A percentile compares a stretch with the other conserved stretches of the same genome.
These are phyloP conservation scores for Coemansia sp. DNA, from an alignment of 192 early-diverging fungal species.

Conservation along the genomic window DNA sequence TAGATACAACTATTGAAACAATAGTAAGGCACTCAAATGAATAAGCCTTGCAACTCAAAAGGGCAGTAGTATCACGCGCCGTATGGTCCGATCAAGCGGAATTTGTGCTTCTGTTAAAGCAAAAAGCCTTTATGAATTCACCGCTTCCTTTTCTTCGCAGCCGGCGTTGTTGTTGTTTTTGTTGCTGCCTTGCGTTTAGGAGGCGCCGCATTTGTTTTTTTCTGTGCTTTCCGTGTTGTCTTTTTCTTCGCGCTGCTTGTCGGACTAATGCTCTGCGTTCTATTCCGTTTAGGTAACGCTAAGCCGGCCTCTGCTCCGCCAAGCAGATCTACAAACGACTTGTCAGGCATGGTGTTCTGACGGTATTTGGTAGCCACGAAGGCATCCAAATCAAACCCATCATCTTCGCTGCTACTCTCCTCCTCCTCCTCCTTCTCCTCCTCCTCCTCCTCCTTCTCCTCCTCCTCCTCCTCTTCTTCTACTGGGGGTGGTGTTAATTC, in stretches of 20 bases:
- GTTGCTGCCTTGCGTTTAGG: not conserved
- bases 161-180: not conserved
- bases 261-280: not conserved
- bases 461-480: not conserved
- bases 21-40: too few relatives aligned
- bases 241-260: not conserved
- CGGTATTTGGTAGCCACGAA: not conserved
- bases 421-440: not conserved
- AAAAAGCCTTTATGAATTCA: not conserved
- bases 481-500: not conserved
- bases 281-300: not conserved
- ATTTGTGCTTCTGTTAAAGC: not conserved
- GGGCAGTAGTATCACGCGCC: too few relatives aligned
- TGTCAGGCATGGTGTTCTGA: not conserved
- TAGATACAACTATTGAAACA: too few relatives aligned
- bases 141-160: not conserved
- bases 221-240: not conserved
- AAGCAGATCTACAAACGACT: not conserved
- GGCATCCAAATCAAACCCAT: not conserved
- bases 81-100: too few relatives aligned
- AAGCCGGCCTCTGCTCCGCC: not conserved
- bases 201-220: not conserved
- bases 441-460: not conserved
- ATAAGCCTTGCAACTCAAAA: too few relatives aligned
- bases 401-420: too few relatives aligned